Evolutionary conservation across 2,329 filamentous ascomycete genomes (phyloP), one percentile per base, ranked within the genome.

Genomic region (Beauveria rudraprayagi): DNA sequence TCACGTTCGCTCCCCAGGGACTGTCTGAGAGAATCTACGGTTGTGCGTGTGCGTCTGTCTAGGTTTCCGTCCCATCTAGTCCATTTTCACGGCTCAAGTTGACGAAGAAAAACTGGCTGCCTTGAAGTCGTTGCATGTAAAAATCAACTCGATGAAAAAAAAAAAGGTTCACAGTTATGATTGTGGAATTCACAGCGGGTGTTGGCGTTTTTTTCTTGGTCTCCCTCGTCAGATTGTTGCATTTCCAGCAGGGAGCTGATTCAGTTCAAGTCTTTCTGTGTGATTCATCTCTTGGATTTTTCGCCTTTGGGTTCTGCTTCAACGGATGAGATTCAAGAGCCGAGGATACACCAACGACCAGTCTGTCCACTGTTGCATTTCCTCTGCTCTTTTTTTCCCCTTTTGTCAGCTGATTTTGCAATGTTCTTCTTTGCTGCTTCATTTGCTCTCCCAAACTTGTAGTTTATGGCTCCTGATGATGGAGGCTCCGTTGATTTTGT

Each of bases 1-100:
- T 84, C 89, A 87, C 75, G 83, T 81, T 72, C 77, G 80, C 65
- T 80, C 80, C 64, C 82, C 83, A 63, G 81, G 77, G 76, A 83
- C 81, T 56, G 78, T 84, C 73, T 85, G 72, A 83, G 66, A 56
- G 58, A 46, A n/a, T n/a, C 16, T 17, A 16, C n/a, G 41, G 43
- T 56, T 51, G 51, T 43, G 41, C 37, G 2, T 47, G 24, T 43
- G 37, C 8, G 54, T 47, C 53, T 51, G 7, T 51, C 5, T 43
- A 56, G 52, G 51, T 56, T 56, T 52, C 59, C 22, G 40, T 44
- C 37, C 30, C 43, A 24, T 46, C n/a, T 40, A 47, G 26, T 46
- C 46, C 44, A 63, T 62, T 50, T 52, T 1, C 55, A 61, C 56
- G 64, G 64, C 65, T 65, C 66, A 65, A 67, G 64, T 62, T 68